Evolutionary conservation across 2,329 filamentous ascomycete genomes (phyloP).

Genomic region (Paracorniculantispora psalliotae): DNA sequence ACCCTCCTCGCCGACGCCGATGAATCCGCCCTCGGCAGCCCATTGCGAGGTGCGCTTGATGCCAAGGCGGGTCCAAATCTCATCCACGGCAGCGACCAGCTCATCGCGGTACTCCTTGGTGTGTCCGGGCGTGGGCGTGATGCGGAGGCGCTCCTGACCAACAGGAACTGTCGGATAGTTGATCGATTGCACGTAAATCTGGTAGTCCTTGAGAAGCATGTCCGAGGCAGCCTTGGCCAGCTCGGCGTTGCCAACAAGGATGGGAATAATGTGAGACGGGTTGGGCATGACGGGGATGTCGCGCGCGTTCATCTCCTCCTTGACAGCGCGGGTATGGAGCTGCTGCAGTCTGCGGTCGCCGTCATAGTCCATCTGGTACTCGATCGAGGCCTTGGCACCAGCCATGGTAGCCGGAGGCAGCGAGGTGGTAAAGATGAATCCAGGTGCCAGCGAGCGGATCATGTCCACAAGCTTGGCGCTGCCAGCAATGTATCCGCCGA

Average conservation of each 20-base stretch:
- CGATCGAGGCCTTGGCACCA: constrained; percentile 83
- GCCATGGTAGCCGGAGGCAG: constrained; percentile 96
- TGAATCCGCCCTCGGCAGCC: constrained; percentile 86
- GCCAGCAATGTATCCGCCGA: constrained; percentile 95
- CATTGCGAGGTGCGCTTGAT: constrained; percentile 93
- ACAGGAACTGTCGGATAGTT: constrained; percentile 98
- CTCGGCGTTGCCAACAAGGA: constrained; percentile 91
- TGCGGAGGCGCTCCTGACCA: constrained; percentile 92
- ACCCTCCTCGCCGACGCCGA: constrained; percentile 77
- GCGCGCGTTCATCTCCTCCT: constrained; percentile 69
- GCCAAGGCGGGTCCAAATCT: constrained; percentile 80
- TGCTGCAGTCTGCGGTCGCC: constrained; percentile 91
- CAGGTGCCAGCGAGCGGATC: constrained; percentile 88
- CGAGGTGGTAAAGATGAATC: constrained; percentile 98
- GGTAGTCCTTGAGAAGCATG: constrained; percentile 81
- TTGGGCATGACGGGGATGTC: constrained; percentile 98
- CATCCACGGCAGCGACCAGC: constrained; percentile 76
- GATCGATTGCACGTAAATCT: constrained; percentile 97
- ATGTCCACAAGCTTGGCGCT: constrained; percentile 83
- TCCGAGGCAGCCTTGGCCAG: constrained; percentile 89
- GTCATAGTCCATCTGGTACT: constrained; percentile 82
- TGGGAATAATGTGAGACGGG: constrained; percentile 90
- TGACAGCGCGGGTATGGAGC: constrained; percentile 91
- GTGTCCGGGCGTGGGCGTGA: constrained; percentile 94
- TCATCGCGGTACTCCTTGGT: constrained; percentile 78